Evolutionary conservation across 2,329 filamentous ascomycete species (phyloP), one percentile per base, ranked within the genome.

Genomic region (Tolypocladium ovalisporum): DNA sequence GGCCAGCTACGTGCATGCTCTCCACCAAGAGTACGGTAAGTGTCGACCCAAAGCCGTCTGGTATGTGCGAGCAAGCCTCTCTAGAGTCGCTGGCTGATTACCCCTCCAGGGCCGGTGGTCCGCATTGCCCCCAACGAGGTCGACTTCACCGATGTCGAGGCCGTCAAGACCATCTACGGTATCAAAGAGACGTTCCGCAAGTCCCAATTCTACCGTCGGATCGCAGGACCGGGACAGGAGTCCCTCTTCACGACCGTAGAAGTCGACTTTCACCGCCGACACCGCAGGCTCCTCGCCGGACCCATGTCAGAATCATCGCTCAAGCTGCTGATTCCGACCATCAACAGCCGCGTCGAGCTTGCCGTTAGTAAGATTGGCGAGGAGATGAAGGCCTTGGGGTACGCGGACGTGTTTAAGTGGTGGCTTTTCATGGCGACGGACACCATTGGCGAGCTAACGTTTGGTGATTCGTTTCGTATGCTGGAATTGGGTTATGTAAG

Each of bases 391-490:
- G 54, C 57, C 0, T 64, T 65, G 0, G 71, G 75, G 0, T 67
- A 59, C 0, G 70, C 68, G 0, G 79, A 84, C 59, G 66, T 83
- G 0, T 71, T 74, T 58, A 81, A 81, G 57, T 84, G 80, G 80
- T 79, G 73, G 68, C 64, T 75, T 7, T 81, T 80, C 55, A 75
- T 82, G 71, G 67, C 79, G 0, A 80, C 79, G 0, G 81, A 84
- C 62, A 67, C 81, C 1, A 79, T 83, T 54, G 78, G 75, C 0
- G 73, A 82, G 54, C 65, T 84, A 7, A 75, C 70, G 1, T 84
- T 84, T 64, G 80, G 81, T 0, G 74, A 82, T n/a, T 78, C 78
- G 0, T 83, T 83, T 58, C 66, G 68, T 0, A 77, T 78, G 69
- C 64, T 85, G 4, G 79, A 83, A 56, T 64, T 65, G 4, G 78